These are phyloP conservation scores for Plantago lanceolata DNA, from an alignment of 305 asterid genomes.

Conservation along the genomic window DNA sequence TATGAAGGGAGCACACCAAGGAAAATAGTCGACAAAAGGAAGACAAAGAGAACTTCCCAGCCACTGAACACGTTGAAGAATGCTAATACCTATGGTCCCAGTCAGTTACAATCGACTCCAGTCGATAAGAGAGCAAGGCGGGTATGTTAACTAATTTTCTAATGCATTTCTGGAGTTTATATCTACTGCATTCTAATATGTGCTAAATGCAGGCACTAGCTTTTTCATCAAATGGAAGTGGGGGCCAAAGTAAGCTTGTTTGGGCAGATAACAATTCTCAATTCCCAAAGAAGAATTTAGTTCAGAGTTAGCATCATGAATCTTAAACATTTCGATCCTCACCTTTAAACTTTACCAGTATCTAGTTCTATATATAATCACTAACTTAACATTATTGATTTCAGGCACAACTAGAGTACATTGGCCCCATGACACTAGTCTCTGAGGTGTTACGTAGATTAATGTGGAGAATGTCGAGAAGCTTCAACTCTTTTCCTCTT, in stretches of 20 bases:
- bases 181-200: conserved; percentile 26
- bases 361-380: conserved; percentile 2
- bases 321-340: background rate
- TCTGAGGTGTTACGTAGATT: conserved; percentile 17
- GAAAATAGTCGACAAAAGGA: conserved; percentile 46
- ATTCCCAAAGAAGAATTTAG: conserved; percentile 47
- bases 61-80: conserved; percentile 42
- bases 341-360: background rate
- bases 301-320: conserved; percentile 24
- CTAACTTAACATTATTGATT: conserved; percentile 24
- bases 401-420: conserved; percentile 34
- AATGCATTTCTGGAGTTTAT: conserved; percentile 16
- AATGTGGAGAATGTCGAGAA: conserved; percentile 25
- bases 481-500: conserved; percentile 18
- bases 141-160: conserved; percentile 43
- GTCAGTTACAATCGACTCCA: conserved; percentile 61
- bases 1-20: conserved; percentile 52
- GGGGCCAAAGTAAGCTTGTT: conserved; percentile 80
- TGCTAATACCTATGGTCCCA: conserved; percentile 43
- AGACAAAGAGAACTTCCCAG: conserved; percentile 42
- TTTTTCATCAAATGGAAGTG: conserved; percentile 64
- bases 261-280: conserved; percentile 58
- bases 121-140: conserved; percentile 75
- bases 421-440: conserved; percentile 16
- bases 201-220: conserved; percentile 63